These are phyloP conservation scores for Fusarium sp. DNA, from an alignment of 2,329 filamentous ascomycete species.

Conservation along the genomic window DNA sequence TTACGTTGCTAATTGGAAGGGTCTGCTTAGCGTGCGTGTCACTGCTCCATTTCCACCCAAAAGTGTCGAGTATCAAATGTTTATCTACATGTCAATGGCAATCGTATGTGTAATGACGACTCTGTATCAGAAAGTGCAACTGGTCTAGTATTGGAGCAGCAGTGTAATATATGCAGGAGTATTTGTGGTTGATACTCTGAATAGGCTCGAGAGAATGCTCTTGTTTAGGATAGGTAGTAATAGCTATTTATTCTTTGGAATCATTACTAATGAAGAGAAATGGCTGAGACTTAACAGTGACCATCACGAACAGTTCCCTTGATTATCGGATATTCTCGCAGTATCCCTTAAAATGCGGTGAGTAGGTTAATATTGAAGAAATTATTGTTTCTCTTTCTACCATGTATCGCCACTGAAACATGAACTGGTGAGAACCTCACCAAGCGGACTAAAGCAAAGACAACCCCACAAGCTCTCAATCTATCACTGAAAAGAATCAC, in stretches of 20 bases:
- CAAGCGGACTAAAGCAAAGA: neutral
- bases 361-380: neutral
- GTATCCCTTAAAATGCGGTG: neutral
- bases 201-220: neutral
- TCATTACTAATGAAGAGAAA: neutral
- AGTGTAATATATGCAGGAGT: neutral
- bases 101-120: neutral
- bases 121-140: neutral
- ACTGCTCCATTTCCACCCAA: neutral
- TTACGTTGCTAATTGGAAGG: too few species aligned
- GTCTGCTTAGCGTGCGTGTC: neutral
- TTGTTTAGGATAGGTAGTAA: neutral
- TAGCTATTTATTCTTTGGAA: neutral
- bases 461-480: neutral
- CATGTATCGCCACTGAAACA: neutral
- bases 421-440: slow-evolving; percentile 1
- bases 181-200: neutral
- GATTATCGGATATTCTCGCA: neutral
- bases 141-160: neutral
- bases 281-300: neutral
- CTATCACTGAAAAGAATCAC: slow-evolving; percentile 4
- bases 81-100: neutral
- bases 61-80: too few species aligned
- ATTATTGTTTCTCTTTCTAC: neutral
- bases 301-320: neutral